Conservation (phyloP, 2,329 filamentous ascomycete genomes). For the Fusarium sp. region DNA sequence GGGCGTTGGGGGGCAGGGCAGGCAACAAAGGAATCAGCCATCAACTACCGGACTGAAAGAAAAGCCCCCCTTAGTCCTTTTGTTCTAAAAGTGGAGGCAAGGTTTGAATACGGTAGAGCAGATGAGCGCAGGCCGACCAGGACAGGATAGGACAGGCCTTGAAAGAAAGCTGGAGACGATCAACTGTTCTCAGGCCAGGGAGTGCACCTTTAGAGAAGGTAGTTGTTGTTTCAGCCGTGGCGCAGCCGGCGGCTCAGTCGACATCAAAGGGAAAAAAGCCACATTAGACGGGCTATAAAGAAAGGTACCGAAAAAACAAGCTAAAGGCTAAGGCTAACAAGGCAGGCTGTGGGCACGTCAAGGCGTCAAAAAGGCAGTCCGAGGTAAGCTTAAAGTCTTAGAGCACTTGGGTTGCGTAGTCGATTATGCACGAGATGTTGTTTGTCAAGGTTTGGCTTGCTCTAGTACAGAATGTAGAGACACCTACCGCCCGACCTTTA, state of each 20-base stretch:
- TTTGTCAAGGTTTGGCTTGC: neutral
- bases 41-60: slow-evolving; percentile 12
- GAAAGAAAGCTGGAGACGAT: slow-evolving; percentile 4
- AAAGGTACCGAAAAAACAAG: neutral
- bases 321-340: neutral
- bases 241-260: slow-evolving; percentile 13
- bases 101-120: neutral
- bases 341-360: neutral
- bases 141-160: slow-evolving; percentile 2
- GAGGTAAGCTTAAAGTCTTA: slow-evolving; percentile 7
- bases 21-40: neutral
- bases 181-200: slow-evolving; percentile 6
- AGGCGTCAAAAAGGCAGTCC: slow-evolving; percentile 1
- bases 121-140: neutral
- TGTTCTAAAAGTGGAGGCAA: slow-evolving; percentile 25
- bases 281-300: neutral
- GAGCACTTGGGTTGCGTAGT: neutral
- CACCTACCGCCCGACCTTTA: neutral
- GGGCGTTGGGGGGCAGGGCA: neutral
- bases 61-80: slow-evolving; percentile 17
- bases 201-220: neutral
- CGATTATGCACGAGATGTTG: slow-evolving; percentile 3
- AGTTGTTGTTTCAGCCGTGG: slow-evolving; percentile 30
- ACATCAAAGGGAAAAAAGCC: neutral
- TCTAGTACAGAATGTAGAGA: neutral